These are phyloP conservation scores for Talaromyces sp. DNA, from an alignment of 2,329 filamentous ascomycete genomes.

Conservation along the genomic window DNA sequence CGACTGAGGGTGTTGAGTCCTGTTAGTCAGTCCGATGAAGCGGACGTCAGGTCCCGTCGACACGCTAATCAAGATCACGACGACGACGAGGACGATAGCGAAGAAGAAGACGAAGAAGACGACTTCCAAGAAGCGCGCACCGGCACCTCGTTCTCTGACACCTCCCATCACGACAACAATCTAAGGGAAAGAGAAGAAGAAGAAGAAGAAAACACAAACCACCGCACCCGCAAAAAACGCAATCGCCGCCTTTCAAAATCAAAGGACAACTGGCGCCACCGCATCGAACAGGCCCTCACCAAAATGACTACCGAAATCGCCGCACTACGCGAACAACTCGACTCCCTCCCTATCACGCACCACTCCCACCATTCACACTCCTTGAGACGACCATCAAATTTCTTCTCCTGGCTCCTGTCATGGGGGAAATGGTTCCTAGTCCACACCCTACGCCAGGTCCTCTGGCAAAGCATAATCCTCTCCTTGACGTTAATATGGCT, in stretches of 20 bases:
- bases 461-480: constrained; percentile 62
- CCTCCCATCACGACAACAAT: constrained; percentile 24
- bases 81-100: constrained; percentile 14
- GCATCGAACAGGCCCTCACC: constrained; percentile 79
- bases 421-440: constrained; percentile 71
- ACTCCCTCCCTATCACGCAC: constrained; percentile 68
- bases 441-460: constrained; percentile 67
- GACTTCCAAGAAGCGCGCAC: constrained; percentile 29
- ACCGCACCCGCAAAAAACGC: constrained; percentile 38
- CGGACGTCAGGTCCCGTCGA: constrained; percentile 27
- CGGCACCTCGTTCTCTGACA: constrained; percentile 30
- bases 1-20: constrained; percentile 72
- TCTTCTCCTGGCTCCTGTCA: constrained; percentile 55
- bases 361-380: constrained; percentile 47
- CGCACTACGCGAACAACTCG: constrained; percentile 85
- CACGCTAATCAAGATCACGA: not conserved
- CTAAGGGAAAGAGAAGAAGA: constrained; percentile 17
- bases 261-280: constrained; percentile 63
- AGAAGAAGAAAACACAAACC: constrained; percentile 12
- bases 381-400: not conserved
- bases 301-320: constrained; percentile 91
- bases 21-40: constrained; percentile 77
- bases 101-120: constrained; percentile 13
- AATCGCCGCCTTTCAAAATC: constrained; percentile 8
- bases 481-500: constrained; percentile 40